A percentile compares a stretch with the other conserved stretches of the same genome.
phyloP scores from a whole-genome alignment of 495 filamentous ascomycete genomes.

The Aspergillus kassunensis region DNA sequence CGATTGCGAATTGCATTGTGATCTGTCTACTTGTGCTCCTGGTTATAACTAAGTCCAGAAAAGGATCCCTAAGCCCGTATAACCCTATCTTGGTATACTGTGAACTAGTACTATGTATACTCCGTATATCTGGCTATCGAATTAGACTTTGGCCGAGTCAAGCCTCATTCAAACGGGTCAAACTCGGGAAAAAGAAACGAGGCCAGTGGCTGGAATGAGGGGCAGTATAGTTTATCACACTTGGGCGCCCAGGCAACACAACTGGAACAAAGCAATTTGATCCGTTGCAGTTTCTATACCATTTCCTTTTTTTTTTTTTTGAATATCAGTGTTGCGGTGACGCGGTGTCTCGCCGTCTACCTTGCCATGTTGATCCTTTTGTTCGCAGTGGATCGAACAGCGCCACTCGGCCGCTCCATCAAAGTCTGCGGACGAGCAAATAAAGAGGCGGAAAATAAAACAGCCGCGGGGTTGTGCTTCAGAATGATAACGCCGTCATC shows the following conservation, averaged over 20 bases:
- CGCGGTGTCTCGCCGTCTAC: too few species aligned
- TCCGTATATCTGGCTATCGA: neutral
- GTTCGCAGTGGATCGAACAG: constrained; percentile 19
- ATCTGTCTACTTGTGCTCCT: too few species aligned
- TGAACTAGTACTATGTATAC: too few species aligned
- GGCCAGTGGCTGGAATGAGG: constrained; percentile 1
- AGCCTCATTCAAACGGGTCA: constrained; percentile 5
- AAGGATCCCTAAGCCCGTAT: too few species aligned
- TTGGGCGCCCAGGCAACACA: constrained; percentile 15
- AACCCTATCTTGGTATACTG: too few species aligned
- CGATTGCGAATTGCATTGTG: too few species aligned
- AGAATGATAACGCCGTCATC: constrained; percentile 22
- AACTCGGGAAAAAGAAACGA: neutral
- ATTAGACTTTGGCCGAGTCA: neutral
- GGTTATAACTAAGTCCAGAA: too few species aligned
- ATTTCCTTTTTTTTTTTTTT: too few species aligned
- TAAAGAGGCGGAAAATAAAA: constrained; percentile 4
- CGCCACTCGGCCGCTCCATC: constrained; percentile 22
- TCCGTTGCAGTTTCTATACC: too few species aligned
- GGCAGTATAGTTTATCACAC: constrained; percentile 10
- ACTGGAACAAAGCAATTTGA: constrained; percentile 13
- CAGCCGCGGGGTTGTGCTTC: constrained; percentile 26
- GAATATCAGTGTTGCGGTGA: constrained; percentile 10
- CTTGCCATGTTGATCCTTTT: constrained; percentile 9
- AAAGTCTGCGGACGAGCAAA: constrained; percentile 15